These are phyloP conservation scores for Haematococcus sp. DNA, from an alignment of 139 green algal species.

Conservation along the genomic window DNA sequence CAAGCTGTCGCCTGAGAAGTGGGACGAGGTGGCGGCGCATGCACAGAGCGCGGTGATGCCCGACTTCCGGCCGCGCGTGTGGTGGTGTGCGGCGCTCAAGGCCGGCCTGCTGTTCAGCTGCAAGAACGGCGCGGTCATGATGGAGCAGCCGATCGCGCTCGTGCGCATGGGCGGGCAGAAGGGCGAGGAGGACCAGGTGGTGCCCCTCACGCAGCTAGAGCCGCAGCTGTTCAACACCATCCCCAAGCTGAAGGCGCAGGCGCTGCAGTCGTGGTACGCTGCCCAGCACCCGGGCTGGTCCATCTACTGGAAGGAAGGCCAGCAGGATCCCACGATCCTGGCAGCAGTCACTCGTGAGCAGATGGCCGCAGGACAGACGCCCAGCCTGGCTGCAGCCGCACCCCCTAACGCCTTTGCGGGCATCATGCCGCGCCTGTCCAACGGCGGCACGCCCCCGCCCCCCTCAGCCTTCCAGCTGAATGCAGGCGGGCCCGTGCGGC, in stretches of 20 bases:
- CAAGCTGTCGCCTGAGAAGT: constrained; percentile 65
- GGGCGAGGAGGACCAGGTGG: constrained; percentile 19
- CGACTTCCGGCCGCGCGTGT: constrained; percentile 54
- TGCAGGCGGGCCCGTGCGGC: too few species aligned
- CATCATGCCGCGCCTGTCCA: neutral
- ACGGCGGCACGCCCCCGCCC: too few species aligned
- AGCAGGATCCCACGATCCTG: constrained; percentile 13
- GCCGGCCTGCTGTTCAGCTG: constrained; percentile 51
- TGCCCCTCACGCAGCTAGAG: constrained; percentile 30
- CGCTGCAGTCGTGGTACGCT: constrained; percentile 50
- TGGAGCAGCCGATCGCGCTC: constrained; percentile 44
- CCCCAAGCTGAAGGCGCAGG: constrained; percentile 50
- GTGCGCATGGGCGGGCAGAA: constrained; percentile 11
- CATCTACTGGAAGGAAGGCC: constrained; percentile 46
- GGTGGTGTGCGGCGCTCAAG: constrained; percentile 40
- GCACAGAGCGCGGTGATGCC: constrained; percentile 48
- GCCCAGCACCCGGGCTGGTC: constrained; percentile 47
- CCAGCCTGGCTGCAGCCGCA: neutral
- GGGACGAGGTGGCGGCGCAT: constrained; percentile 58
- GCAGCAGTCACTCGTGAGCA: neutral
- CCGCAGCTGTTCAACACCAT: constrained; percentile 32
- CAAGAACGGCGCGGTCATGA: constrained; percentile 52
- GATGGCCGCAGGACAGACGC: neutral
- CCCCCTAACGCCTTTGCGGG: neutral
- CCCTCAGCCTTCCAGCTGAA: too few species aligned